Base-by-base conservation (phyloP, 495 filamentous ascomycete genomes). In the Penicillium odoratum region DNA sequence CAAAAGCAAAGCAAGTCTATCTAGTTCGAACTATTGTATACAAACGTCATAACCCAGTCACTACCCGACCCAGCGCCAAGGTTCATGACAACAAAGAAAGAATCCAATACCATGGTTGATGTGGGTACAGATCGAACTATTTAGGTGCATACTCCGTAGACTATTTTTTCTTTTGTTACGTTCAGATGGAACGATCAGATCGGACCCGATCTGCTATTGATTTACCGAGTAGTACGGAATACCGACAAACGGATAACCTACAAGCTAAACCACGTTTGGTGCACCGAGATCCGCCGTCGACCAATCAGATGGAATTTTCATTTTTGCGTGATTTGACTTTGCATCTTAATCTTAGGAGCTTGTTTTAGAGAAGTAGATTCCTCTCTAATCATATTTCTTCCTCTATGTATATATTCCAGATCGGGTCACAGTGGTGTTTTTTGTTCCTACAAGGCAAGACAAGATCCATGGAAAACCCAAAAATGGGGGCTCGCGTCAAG, bases 231-330 rank as follows among this genome's bases (percentile, higher is more conserved):
- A 10, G 5, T 10, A 6, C 31, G 9, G 9, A 3, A 18, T 51
- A 57, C 67, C 70, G 66, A 55, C 63, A 63, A 64, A 56, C 67
- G 62, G 70, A 67, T 70, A 73, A 40, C 67, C 57, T 61, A 48
- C 54, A 15, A 48, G 53, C 55, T 54, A 62, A 13, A 11, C 48
- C 29, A 1, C 21, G 21, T 21, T 21, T 1, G 21, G 21, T 21
- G 9, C 67, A 65, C 73, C 73, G 73, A 76, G 69, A 76, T 73
- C 47, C 56, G 62, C 73, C 73, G 73, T 60, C 4, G 15, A 3
- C 71, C 71, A 74, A 71, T 73, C 30, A 71, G 9, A 7, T 6
- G 31, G 1, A 6, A 33, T 33, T 6, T 7, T 33, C 31, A 2
- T 33, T 33, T 33, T 33, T 6, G 31, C 31, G 7, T 33, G 31